These are phyloP conservation scores for Fusarium sp. DNA, from an alignment of 2,329 filamentous ascomycete genomes.

Conservation along the genomic window DNA sequence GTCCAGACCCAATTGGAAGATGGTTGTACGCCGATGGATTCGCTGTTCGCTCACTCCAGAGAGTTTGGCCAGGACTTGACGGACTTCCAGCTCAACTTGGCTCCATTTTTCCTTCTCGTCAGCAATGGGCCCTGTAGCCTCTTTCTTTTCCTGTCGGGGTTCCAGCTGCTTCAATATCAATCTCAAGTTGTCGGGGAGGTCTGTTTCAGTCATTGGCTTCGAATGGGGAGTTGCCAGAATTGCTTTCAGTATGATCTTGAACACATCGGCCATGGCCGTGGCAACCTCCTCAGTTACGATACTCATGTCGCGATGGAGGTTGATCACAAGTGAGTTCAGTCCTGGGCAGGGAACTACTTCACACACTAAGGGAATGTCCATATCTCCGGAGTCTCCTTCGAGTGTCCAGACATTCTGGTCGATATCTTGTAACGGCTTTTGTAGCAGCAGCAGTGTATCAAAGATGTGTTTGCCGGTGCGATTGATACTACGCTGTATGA, in stretches of 20 bases:
- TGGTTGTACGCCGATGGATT: slow-evolving; percentile 73
- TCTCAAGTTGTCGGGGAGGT: slow-evolving; percentile 39
- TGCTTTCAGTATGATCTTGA: slow-evolving; percentile 46
- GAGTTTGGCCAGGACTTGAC: slow-evolving; percentile 67
- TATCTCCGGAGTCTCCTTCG: slow-evolving; percentile 67
- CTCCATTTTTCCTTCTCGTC: slow-evolving; percentile 57
- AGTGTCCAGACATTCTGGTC: slow-evolving; percentile 67
- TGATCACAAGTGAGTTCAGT: slow-evolving; percentile 65
- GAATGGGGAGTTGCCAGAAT: slow-evolving; percentile 47
- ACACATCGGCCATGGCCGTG: slow-evolving; percentile 46
- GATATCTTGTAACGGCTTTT: slow-evolving; percentile 70
- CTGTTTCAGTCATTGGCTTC: slow-evolving; percentile 22
- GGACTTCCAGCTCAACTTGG: slow-evolving; percentile 62
- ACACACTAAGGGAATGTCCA: slow-evolving; percentile 82
- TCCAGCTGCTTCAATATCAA: slow-evolving; percentile 37
- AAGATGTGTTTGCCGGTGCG: slow-evolving; percentile 69
- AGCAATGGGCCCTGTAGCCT: slow-evolving; percentile 22
- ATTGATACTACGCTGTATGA: slow-evolving; percentile 67
- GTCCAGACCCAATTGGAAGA: slow-evolving; percentile 90
- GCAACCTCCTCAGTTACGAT: slow-evolving; percentile 47
- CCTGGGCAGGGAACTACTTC: slow-evolving; percentile 72
- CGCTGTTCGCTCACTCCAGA: slow-evolving; percentile 60
- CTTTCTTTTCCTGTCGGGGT: slow-evolving; percentile 34
- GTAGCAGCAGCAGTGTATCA: slow-evolving; percentile 83
- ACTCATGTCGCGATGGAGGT: slow-evolving; percentile 70